A percentile compares a stretch with the other conserved stretches of the same genome.
Conservation (phyloP, 768 basidiomycete species). For the Tricholoma hemisulphureum region DNA sequence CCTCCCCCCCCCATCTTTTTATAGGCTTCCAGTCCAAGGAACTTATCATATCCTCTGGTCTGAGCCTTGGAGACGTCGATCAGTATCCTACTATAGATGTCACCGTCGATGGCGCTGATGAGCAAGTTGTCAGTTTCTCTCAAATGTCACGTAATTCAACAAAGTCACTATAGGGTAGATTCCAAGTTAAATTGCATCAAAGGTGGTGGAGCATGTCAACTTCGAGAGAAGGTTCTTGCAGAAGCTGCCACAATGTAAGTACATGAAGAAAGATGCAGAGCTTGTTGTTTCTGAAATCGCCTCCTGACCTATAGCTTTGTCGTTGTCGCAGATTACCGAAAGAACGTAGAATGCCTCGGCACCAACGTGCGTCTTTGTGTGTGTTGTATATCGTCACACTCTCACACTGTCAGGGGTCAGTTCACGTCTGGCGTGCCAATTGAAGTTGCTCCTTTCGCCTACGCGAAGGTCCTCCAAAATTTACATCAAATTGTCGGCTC, state of each 20-base stretch:
- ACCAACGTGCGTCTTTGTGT: slow-evolving; percentile 62
- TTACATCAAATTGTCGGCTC: slow-evolving; percentile 60
- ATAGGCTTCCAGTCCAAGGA: slow-evolving; percentile 93
- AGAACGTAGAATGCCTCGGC: slow-evolving; percentile 81
- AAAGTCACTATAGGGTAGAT: slow-evolving; percentile 64
- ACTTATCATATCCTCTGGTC: slow-evolving; percentile 78
- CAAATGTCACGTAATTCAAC: not conserved
- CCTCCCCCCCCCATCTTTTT: not conserved
- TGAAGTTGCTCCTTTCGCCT: slow-evolving; percentile 96
- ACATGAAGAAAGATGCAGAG: not conserved
- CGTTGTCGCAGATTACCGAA: slow-evolving; percentile 93
- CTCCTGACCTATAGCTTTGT: slow-evolving; percentile 57
- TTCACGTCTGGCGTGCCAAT: slow-evolving; percentile 89
- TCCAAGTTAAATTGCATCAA: slow-evolving; percentile 88
- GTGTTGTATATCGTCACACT: not conserved
- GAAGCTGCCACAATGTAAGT: slow-evolving; percentile 87
- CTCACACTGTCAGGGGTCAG: slow-evolving; percentile 39
- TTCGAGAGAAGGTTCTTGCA: slow-evolving; percentile 96
- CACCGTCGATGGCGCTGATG: slow-evolving; percentile 97
- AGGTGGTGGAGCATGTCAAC: slow-evolving; percentile 94
- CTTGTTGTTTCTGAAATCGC: slow-evolving; percentile 3
- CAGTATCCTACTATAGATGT: slow-evolving; percentile 89
- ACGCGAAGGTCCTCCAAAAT: slow-evolving; percentile 79
- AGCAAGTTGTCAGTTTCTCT: slow-evolving; percentile 49
- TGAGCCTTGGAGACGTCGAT: slow-evolving; percentile 85